phyloP scores from a whole-genome alignment of 108 stramenopile species.

The Licmophora abbreviata region DNA sequence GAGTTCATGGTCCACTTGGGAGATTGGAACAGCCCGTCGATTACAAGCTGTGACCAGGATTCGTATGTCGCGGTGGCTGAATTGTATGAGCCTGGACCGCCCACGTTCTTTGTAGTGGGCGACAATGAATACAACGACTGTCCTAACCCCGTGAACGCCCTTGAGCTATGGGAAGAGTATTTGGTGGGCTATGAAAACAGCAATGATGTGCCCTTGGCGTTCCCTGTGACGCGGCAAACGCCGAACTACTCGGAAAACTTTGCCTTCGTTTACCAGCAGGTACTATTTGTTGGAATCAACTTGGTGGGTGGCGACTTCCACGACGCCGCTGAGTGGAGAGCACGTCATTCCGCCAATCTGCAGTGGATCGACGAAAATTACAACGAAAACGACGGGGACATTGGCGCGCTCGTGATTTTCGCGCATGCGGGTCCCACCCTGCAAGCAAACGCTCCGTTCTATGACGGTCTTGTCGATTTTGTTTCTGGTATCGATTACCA shows the following conservation, averaged over 20 bases:
- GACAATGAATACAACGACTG: slow-evolving; percentile 44
- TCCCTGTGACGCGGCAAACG: slow-evolving; percentile 12
- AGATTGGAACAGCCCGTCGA: slow-evolving; percentile 33
- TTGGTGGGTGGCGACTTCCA: slow-evolving; percentile 36
- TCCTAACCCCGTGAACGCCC: slow-evolving; percentile 23
- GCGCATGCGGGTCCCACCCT: slow-evolving; percentile 30
- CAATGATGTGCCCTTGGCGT: background rate
- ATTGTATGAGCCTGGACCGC: slow-evolving; percentile 16
- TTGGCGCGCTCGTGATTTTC: slow-evolving; percentile 22
- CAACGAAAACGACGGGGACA: background rate
- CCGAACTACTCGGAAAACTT: slow-evolving; percentile 38
- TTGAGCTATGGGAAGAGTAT: slow-evolving; percentile 22
- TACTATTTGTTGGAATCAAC: slow-evolving; percentile 53
- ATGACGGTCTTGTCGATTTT: background rate
- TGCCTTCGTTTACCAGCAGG: slow-evolving; percentile 30
- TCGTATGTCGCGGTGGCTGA: slow-evolving; percentile 10
- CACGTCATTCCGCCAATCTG: slow-evolving; percentile 18
- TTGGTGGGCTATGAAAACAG: slow-evolving; percentile 23
- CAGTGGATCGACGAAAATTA: slow-evolving; percentile 27
- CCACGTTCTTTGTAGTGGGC: slow-evolving; percentile 40
- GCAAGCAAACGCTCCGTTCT: slow-evolving; percentile 16
- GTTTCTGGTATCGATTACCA: slow-evolving; percentile 10
- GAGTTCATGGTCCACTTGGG: slow-evolving; percentile 33
- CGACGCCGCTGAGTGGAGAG: slow-evolving; percentile 25
- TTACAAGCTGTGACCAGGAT: slow-evolving; percentile 9